Conservation (phyloP, 306 rosid species). For the Glycine soja region DNA sequence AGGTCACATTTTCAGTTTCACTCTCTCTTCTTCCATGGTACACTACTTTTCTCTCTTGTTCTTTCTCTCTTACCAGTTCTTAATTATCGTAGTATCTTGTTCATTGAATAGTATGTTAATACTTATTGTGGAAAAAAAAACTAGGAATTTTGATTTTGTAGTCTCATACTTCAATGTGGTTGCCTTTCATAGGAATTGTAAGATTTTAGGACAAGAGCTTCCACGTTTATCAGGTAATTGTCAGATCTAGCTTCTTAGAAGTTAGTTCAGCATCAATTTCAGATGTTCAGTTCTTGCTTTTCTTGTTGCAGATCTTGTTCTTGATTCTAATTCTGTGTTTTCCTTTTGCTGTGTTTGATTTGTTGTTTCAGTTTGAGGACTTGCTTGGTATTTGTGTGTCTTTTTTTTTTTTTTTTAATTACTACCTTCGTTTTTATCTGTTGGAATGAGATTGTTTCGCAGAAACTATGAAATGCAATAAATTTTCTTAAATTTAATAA, state of each 20-base stretch:
- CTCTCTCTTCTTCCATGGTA: conserved; percentile 49
- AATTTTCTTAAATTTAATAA: no score
- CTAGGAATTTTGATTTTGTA: conserved; percentile 3
- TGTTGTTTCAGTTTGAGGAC: conserved; percentile 1
- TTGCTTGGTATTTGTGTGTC: conserved; percentile 1
- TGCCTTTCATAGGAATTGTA: conserved; percentile 52
- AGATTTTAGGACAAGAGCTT: conserved; percentile 52
- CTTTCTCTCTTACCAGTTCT: not conserved
- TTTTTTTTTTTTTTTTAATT: not conserved
- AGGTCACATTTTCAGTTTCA: conserved; percentile 48
- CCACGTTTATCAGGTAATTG: conserved; percentile 57
- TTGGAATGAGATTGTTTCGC: no score
- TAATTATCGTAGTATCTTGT: not conserved
- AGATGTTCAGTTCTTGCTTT: not conserved
- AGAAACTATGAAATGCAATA: no score
- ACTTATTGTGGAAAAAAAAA: not conserved
- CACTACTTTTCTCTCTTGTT: not conserved
- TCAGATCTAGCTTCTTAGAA: conserved; percentile 61
- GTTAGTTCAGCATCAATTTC: not conserved
- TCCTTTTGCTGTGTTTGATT: conserved; percentile 2
- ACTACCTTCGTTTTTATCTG: no score
- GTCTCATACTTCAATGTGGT: conserved; percentile 44
- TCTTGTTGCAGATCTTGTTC: not conserved
- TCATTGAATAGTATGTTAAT: not conserved
- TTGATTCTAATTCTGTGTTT: conserved; percentile 31